A percentile compares a stretch with the other conserved stretches of the same genome.
These are phyloP conservation scores for Calonectria multiphialidica DNA, from an alignment of 2,329 filamentous ascomycete genomes.

Conservation along the genomic window DNA sequence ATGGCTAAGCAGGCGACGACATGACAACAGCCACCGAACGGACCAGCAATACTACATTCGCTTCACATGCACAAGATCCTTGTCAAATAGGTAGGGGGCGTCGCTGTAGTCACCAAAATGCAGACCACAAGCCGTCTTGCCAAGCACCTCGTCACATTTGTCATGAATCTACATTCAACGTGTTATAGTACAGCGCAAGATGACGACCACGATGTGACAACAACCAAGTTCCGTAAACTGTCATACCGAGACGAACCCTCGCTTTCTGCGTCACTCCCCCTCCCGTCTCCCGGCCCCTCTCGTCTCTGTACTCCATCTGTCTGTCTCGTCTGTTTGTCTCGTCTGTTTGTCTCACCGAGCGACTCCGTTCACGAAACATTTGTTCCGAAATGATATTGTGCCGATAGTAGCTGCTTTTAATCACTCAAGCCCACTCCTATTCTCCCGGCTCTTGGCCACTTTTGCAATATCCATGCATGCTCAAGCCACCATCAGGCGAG, in stretches of 20 bases:
- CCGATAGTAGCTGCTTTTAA: neutral
- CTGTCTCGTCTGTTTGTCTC: neutral
- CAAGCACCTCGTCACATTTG: neutral
- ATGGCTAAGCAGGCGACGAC: neutral
- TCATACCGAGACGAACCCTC: neutral
- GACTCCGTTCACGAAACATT: neutral
- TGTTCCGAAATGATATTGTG: neutral
- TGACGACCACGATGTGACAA: neutral
- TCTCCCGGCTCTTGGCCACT: neutral
- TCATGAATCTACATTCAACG: neutral
- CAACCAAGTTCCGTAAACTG: neutral
- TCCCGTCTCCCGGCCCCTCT: neutral
- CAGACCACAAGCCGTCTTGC: neutral
- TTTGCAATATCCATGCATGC: conserved; percentile 20
- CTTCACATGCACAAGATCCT: too few species aligned
- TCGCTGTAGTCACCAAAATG: neutral
- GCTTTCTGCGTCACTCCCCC: neutral
- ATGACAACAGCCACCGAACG: neutral
- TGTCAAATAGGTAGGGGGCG: neutral
- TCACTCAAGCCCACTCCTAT: neutral
- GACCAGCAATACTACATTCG: neutral
- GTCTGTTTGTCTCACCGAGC: neutral
- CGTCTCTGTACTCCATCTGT: neutral
- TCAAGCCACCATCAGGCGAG: conserved; percentile 28
- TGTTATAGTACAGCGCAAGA: neutral